Base-by-base conservation (phyloP, 192 early-diverging fungal species). In the Entomortierella parvispora region DNA sequence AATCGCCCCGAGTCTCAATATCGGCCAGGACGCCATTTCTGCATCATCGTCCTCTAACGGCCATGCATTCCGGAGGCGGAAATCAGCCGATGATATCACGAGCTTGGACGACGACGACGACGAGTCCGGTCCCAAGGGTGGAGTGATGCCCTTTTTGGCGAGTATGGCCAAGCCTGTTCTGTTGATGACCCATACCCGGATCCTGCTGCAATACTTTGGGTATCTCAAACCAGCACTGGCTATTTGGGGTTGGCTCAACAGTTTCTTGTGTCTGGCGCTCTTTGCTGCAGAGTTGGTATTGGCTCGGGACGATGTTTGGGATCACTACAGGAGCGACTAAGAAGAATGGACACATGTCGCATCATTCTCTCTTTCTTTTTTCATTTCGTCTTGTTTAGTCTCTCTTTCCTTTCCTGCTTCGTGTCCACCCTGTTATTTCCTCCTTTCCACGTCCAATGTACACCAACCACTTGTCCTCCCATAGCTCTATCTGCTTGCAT, bases 241-340 rank as follows among this genome's bases (percentile, higher is more conserved):
- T 32, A 65, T 75, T 28, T 75, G 71, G 71, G 71, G 71, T 5
- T 75, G 71, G 71, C 34, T 75, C 40, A 75, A 75, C 32, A 65
- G 62, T 34, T 75, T 75, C 48, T 37, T 75, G 40, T 61, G 71
- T 28, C 25, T 75, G 17, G 71, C 71, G 1, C 34, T 75, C 2
- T 75, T 66, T 48, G 63, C 71, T 15, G 71, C 64, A 15, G 71
- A 75, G 44, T 31, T 75, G 49, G 64, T 75, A 14, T 43, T 75
- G 63, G 71, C 71, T 15, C 56, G 64, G 2, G 71, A 75, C 32
- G 71, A 75, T 45, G 71, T 62, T 14, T 75, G 71, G 71, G 71
- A 66, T 22, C 71, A 66, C 22, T 65, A 75, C 58, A 37, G 71
- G 28, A 52, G 44, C 37, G 62, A 51, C 11, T 52, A 20, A 51